phyloP scores from a whole-genome alignment of 768 basidiomycete genomes.

The Grammothele lineata region DNA sequence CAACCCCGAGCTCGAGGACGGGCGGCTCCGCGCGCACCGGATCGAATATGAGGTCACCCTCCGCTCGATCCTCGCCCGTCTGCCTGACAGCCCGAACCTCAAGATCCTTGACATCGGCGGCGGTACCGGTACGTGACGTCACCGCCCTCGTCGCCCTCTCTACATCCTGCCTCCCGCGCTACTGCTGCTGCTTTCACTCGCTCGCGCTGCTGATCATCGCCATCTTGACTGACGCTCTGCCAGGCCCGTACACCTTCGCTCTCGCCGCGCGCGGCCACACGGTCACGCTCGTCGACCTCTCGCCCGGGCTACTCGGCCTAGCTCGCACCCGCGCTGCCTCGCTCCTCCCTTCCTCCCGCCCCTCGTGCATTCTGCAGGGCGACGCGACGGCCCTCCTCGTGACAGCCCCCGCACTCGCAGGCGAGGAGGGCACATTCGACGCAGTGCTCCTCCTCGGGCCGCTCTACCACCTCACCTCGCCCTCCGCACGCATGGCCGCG shows the following conservation, averaged over 20 bases:
- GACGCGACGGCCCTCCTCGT: constrained; percentile 55
- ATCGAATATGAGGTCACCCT: constrained; percentile 15
- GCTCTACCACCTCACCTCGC: constrained; percentile 15
- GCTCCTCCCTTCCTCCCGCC: not conserved
- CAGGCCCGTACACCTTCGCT: constrained; percentile 17
- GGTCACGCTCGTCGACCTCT: constrained; percentile 18
- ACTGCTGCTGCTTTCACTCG: too few relatives aligned
- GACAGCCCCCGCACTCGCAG: constrained; percentile 38
- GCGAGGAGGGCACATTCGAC: constrained; percentile 15
- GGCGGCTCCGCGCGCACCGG: constrained; percentile 11
- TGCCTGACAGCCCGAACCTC: not conserved
- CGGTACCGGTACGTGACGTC: constrained; percentile 16
- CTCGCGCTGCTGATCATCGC: too few relatives aligned
- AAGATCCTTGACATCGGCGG: constrained; percentile 20
- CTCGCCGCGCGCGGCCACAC: too few relatives aligned
- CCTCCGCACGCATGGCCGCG: constrained; percentile 9
- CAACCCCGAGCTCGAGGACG: constrained; percentile 12
- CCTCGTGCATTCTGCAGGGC: constrained; percentile 24
- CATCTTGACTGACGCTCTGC: too few relatives aligned
- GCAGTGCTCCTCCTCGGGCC: constrained; percentile 20
- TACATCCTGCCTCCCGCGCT: too few relatives aligned
- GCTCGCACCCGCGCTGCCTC: constrained; percentile 1
- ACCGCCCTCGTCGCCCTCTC: too few relatives aligned
- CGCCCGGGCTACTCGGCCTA: too few relatives aligned
- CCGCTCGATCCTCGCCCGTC: constrained; percentile 6